Percentiles rank a stretch among this genome's conserved stretches.
Evolutionary conservation across 2,329 filamentous ascomycete genomes (phyloP).

Genomic region (Acarospora socialis): DNA sequence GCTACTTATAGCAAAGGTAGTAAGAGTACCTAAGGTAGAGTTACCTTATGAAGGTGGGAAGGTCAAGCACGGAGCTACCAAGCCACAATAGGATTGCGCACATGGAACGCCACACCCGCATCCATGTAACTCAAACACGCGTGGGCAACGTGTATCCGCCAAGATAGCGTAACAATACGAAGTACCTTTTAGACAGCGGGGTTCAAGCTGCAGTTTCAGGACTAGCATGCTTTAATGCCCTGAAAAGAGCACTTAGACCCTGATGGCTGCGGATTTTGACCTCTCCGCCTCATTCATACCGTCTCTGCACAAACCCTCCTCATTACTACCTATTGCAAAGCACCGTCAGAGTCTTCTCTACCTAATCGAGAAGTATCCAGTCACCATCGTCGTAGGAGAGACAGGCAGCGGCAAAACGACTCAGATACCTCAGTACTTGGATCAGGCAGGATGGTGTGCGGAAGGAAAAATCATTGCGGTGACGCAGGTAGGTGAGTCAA

Average conservation of each 20-base stretch:
- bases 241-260: constrained; percentile 1
- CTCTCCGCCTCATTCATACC: constrained; percentile 47
- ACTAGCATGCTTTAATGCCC: too few relatives aligned
- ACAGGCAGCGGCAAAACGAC: constrained; percentile 94
- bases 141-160: too few relatives aligned
- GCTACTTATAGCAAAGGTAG: too few relatives aligned
- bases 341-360: constrained; percentile 71
- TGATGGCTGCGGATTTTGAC: constrained; percentile 31
- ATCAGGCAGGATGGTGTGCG: constrained; percentile 75
- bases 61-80: too few relatives aligned
- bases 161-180: too few relatives aligned
- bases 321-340: constrained; percentile 73
- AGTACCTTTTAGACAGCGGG: too few relatives aligned
- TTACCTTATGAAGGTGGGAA: too few relatives aligned
- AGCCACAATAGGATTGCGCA: too few relatives aligned
- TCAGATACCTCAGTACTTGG: constrained; percentile 82
- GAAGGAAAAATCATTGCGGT: constrained; percentile 73
- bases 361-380: constrained; percentile 65
- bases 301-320: constrained; percentile 70
- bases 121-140: too few relatives aligned
- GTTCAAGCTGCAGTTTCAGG: too few relatives aligned
- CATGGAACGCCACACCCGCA: too few relatives aligned
- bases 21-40: too few relatives aligned
- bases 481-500: constrained; percentile 57
- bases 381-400: constrained; percentile 83